phyloP scores from a whole-genome alignment of 192 early-diverging fungal genomes.

The Jimgerdemannia flammicorona region DNA sequence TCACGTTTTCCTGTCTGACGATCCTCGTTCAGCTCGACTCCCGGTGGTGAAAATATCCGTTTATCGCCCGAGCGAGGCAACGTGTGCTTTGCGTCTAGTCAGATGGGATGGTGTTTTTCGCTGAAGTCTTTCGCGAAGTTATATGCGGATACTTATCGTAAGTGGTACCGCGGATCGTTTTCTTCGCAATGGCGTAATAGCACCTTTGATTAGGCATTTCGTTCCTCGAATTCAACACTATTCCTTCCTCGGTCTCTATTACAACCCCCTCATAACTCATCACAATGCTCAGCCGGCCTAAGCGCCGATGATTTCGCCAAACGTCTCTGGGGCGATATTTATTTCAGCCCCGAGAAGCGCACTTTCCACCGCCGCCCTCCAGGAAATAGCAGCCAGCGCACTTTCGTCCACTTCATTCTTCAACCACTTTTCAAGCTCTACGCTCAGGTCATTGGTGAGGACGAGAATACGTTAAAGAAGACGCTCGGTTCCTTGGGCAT shows the following conservation, averaged over 20 bases:
- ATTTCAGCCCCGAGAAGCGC: slow-evolving; percentile 75
- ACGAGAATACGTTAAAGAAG: slow-evolving; percentile 61
- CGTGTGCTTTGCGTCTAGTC: slow-evolving; percentile 89
- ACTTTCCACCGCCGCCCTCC: slow-evolving; percentile 76
- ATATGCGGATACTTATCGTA: slow-evolving; percentile 79
- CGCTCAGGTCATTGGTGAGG: slow-evolving; percentile 77
- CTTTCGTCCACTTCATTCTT: slow-evolving; percentile 95
- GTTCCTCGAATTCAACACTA: no score
- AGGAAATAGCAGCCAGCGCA: slow-evolving; percentile 57
- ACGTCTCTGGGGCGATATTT: slow-evolving; percentile 97
- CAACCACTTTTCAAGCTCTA: slow-evolving; percentile 95
- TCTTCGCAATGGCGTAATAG: neutral
- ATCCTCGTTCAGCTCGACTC: slow-evolving; percentile 16
- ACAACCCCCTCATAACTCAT: neutral
- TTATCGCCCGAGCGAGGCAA: slow-evolving; percentile 94
- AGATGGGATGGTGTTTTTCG: slow-evolving; percentile 93
- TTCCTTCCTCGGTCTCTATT: no score
- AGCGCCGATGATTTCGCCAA: slow-evolving; percentile 79
- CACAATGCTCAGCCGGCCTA: slow-evolving; percentile 41
- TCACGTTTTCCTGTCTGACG: neutral
- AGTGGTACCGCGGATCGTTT: slow-evolving; percentile 10
- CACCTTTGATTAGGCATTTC: no score
- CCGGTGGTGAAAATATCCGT: slow-evolving; percentile 59
- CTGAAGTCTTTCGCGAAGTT: slow-evolving; percentile 88
- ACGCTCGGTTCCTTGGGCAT: slow-evolving; percentile 81